Base-by-base conservation (phyloP, 2,329 filamentous ascomycete species). In the Pestalotiopsis sp. region DNA sequence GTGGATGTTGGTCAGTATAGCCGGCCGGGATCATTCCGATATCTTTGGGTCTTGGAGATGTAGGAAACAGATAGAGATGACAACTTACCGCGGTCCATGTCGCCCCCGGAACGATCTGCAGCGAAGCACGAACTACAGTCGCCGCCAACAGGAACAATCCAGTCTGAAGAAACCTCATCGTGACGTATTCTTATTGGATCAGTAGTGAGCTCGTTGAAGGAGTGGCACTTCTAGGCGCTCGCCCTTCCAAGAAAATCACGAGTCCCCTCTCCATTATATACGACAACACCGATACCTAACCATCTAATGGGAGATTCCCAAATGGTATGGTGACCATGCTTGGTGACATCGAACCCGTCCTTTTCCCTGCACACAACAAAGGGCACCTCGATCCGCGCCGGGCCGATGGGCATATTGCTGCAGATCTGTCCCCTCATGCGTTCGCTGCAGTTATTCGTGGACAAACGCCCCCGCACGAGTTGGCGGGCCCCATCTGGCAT, bases 71-170 rank as follows among this genome's bases (percentile, higher is more conserved):
- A 25, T 27, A 36, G 9, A 13, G 20, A 62, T 36, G 45, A 11
- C 17, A 23, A 59, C 70, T 31, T 68, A 77, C 75, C 63, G 70
- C 75, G 11, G 76, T 77, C 75, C 72, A 74, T 3, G 75, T 77
- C 27, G 71, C 75, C 17, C 75, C 75, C 2, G 76, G 74, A 17
- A 77, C 70, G 64, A 77, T 74, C 66, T 77, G 76, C 1, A 77
- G 70, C 17, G 75, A 73, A 4, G 76, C 76, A n/a, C 66, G 69
- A 13, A 71, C 74, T 49, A 72, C 62, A 9, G 68, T 67, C n/a
- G 73, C 74, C 23, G 70, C 70, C 36, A 75, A 71, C 66, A 75
- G 69, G 65, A 76, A 67, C 66, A 75, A 66, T 45, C 61, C 63
- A 9, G 68, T 27, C 39, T 59, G 56, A 41, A 68, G 25, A 11